Evolutionary conservation across 2,329 filamentous ascomycete species (phyloP).

Genomic region (Alternaria sp.): DNA sequence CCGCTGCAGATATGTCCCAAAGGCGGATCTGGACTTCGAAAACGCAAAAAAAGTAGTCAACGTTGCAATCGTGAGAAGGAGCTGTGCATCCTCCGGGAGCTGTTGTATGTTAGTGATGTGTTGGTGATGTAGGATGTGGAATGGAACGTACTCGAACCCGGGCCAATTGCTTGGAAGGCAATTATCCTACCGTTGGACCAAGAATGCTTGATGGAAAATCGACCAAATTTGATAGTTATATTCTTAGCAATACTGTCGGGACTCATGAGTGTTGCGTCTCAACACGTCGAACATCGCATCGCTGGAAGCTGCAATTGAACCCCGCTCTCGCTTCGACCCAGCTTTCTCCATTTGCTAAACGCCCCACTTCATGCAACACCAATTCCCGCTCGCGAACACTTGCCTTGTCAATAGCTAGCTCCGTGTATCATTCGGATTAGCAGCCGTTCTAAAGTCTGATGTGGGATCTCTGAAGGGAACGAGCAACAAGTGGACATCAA

Average conservation of each 20-base stretch:
- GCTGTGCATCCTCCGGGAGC: constrained; percentile 27
- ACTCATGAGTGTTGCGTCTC: background rate
- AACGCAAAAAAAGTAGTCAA: constrained; percentile 6
- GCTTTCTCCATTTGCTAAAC: background rate
- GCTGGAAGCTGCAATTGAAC: background rate
- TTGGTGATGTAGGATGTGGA: background rate
- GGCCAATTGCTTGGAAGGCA: constrained; percentile 33
- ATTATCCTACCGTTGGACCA: constrained; percentile 31
- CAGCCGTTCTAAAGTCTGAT: background rate
- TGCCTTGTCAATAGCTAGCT: background rate
- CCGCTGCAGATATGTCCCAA: background rate
- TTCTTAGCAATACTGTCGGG: background rate
- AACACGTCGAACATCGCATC: background rate
- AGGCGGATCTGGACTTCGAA: background rate
- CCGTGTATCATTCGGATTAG: background rate
- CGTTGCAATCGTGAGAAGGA: constrained; percentile 21
- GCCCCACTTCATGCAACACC: background rate
- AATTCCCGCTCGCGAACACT: background rate
- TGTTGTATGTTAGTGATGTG: background rate
- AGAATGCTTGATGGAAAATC: constrained; percentile 17
- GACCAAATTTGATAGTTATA: background rate
- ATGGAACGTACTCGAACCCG: constrained; percentile 19
- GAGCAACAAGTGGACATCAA: background rate
- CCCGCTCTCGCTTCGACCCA: background rate
- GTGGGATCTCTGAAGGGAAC: no score